Evolutionary conservation across 192 early-diverging fungal species (phyloP).

Genomic region (Coemansia sp.): DNA sequence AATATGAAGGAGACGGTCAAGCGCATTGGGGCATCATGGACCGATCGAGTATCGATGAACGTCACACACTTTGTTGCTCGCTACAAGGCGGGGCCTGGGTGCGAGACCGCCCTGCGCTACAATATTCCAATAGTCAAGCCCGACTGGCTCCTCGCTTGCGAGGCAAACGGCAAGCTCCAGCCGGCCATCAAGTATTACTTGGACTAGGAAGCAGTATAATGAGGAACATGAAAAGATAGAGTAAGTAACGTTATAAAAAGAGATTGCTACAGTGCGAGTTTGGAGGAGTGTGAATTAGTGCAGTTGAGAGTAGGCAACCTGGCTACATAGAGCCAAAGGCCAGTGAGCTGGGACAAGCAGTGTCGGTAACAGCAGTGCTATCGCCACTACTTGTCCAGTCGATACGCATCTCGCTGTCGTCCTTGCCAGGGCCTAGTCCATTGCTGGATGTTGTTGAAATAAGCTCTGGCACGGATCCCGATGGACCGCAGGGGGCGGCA

Average conservation of each 20-base stretch:
- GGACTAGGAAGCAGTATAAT: slow-evolving; percentile 10
- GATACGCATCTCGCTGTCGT: neutral
- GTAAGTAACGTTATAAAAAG: neutral
- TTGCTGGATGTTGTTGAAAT: neutral
- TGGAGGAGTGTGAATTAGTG: slow-evolving; percentile 3
- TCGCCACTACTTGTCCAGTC: slow-evolving; percentile 16
- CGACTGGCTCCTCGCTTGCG: slow-evolving; percentile 94
- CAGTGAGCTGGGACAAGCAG: neutral
- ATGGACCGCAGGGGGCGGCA: slow-evolving; percentile 4
- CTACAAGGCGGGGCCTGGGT: slow-evolving; percentile 81
- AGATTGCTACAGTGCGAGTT: slow-evolving; percentile 16
- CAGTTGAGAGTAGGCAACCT: neutral
- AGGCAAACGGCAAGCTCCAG: slow-evolving; percentile 89
- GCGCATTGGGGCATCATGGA: slow-evolving; percentile 88
- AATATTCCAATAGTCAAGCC: slow-evolving; percentile 96
- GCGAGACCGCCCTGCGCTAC: slow-evolving; percentile 82
- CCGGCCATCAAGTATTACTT: slow-evolving; percentile 57
- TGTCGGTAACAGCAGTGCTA: neutral
- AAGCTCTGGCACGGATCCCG: neutral
- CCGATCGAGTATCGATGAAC: slow-evolving; percentile 81
- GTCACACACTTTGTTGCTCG: slow-evolving; percentile 94
- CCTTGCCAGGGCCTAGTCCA: neutral
- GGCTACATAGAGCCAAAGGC: slow-evolving; percentile 12
- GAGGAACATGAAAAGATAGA: neutral
- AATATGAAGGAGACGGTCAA: slow-evolving; percentile 75